phyloP scores from a whole-genome alignment of 352 stramenopile genomes.

The Peronosclerospora sorghi region DNA sequence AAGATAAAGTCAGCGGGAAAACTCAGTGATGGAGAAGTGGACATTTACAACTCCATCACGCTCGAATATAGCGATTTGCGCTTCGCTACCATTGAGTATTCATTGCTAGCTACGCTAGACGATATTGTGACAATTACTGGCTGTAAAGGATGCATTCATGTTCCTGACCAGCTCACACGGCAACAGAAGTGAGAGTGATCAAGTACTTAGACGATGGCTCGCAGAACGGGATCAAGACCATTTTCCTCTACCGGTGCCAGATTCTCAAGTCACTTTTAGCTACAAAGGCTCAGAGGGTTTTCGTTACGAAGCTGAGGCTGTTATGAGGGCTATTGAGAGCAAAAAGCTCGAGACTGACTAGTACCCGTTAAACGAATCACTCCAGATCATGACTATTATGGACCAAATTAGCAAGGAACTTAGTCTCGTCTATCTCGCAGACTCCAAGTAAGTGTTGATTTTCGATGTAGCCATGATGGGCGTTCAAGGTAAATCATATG shows the following conservation, averaged over 20 bases:
- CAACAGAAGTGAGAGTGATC: constrained; percentile 37
- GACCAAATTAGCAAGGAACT: constrained; percentile 54
- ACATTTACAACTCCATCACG: constrained; percentile 53
- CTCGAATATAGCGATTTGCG: constrained; percentile 41
- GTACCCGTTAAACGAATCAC: constrained; percentile 44
- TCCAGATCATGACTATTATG: constrained; percentile 49
- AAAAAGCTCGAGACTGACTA: constrained; percentile 29
- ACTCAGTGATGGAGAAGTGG: constrained; percentile 25
- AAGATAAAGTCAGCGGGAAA: constrained; percentile 23
- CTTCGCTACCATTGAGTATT: constrained; percentile 59
- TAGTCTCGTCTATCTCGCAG: constrained; percentile 27
- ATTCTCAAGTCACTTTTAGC: constrained; percentile 3
- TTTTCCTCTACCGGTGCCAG: constrained; percentile 33
- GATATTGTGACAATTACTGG: constrained; percentile 72
- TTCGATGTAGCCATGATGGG: too few relatives aligned
- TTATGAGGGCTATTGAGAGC: constrained; percentile 44
- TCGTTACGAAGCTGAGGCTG: constrained; percentile 62
- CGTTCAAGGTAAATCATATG: too few relatives aligned
- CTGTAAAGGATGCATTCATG: constrained; percentile 49
- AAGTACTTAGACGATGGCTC: constrained; percentile 22
- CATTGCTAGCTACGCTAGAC: constrained; percentile 41
- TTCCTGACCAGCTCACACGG: constrained; percentile 48
- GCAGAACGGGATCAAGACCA: constrained; percentile 19
- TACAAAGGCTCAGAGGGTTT: constrained; percentile 35
- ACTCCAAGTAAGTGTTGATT: too few relatives aligned